Evolutionary conservation across 441 rosid genomes (phyloP), one percentile per base, ranked within the genome.

Genomic region (Isatis lusitanica): DNA sequence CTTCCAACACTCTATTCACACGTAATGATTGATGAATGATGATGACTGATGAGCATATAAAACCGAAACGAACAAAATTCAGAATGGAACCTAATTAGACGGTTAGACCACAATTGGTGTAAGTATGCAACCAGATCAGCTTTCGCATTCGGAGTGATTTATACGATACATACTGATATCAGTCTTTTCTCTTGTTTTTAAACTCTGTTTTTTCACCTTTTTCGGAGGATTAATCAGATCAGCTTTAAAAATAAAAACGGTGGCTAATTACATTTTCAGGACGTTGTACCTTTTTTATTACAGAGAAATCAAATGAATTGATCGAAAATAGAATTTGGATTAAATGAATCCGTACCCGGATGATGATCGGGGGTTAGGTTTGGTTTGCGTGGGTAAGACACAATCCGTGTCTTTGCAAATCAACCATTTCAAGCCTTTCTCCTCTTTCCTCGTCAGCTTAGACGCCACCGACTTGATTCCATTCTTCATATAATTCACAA

Each of bases 321-420:
- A 43, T 26, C 3, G 28, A 26, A n/a, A 7, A 5, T 21, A 40
- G n/a, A 66, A 46, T 50, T 53, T 24, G 30, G 28, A 24, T 72
- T 68, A 89, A 66, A 87, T 91, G 68, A 82, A 82, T 56, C 80
- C 91, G 6, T 79, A 86, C 43, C 80, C 88, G 6, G 80, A 60
- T 62, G 81, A 76, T 31, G 80, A 52, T 15, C 81, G 73, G 47
- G 74, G 80, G 81, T 74, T 85, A 79, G 82, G 79, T 82, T 79
- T 90, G 66, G 69, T 83, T 71, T 88, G 93, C 28, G 82, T 78
- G 4, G 89, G 74, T 44, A 87, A 75, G 60, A 87, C 89, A 62
- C 85, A 76, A 26, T 26, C 16, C 85, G 84, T 76, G 77, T 94
- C 97, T 81, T 85, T 92, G 82, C 83, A 81, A 85, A 77, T 88